phyloP scores from a whole-genome alignment of 257 asterid genomes.

The Nemophila menziesii region DNA sequence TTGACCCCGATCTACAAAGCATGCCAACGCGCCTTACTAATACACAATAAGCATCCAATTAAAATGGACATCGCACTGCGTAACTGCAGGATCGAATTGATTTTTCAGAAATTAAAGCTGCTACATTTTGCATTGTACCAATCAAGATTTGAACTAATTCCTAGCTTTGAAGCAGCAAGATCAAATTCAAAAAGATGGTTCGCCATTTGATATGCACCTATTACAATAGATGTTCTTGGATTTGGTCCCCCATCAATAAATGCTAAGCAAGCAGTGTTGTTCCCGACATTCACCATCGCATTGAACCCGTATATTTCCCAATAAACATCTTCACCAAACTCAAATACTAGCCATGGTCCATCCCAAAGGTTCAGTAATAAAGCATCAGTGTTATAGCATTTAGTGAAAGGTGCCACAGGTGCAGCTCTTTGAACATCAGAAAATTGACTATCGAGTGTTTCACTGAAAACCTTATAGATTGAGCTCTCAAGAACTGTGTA shows the following conservation, averaged over 20 bases:
- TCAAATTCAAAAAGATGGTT: slow-evolving; percentile 10
- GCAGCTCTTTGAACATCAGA: background rate
- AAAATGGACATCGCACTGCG: too few relatives aligned
- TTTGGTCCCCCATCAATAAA: slow-evolving; percentile 8
- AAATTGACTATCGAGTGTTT: background rate
- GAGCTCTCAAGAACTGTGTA: slow-evolving; percentile 5
- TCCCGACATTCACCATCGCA: slow-evolving; percentile 6
- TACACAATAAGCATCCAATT: too few relatives aligned
- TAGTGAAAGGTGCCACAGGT: slow-evolving; percentile 3
- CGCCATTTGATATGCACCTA: slow-evolving; percentile 15
- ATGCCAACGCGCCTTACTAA: too few relatives aligned
- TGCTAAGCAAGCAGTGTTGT: slow-evolving; percentile 6
- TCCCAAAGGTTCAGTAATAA: background rate
- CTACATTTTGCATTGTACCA: background rate
- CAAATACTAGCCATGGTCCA: background rate
- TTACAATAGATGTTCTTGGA: slow-evolving; percentile 9
- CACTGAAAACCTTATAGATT: background rate
- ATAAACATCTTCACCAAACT: background rate
- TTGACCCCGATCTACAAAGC: too few relatives aligned
- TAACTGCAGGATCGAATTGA: too few relatives aligned
- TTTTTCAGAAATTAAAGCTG: slow-evolving; percentile 5
- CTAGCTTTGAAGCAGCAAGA: slow-evolving; percentile 3
- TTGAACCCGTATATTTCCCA: slow-evolving; percentile 12
- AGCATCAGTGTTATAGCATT: background rate
- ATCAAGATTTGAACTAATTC: slow-evolving; percentile 4